Base-by-base conservation (phyloP, 2,329 filamentous ascomycete species). In the Trichoderma sp. region DNA sequence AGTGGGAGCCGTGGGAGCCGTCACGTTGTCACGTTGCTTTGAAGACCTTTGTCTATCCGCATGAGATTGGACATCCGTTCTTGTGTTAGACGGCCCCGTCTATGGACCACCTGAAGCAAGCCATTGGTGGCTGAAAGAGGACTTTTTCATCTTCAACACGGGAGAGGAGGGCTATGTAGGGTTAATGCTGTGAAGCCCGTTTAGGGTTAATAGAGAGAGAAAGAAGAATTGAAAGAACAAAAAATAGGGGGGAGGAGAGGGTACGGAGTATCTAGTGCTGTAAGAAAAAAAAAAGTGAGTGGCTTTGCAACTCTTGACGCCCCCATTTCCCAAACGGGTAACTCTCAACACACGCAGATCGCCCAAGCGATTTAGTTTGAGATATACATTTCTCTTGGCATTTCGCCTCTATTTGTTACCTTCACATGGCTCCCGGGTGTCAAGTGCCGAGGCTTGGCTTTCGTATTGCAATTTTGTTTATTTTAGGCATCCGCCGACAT, bases 301-400 rank as follows among this genome's bases (percentile, higher is more conserved):
- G 34, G 34, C 34, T 36, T 36, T 36, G 34, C 36, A 39, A 21
- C 34, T 11, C 26, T 53, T 11, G 12, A 21, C 30, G 21, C 64
- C 26, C 53, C 66, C 26, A 69, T 61, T 69, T 26, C 66, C 66
- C 26, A 30, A 69, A 69, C 26, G 14, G 56, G 66, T 3, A 66
- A 56, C 26, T 5, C 47, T 51, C 9, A 24, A 21, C 18, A 15
- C 5, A 7, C 28, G 32, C 26, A 12, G 56, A 69, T 69, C 66
- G 66, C 36, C 26, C 12, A 34, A 34, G 6, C 66, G 66, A 69
- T 69, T 61, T 69, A 61, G 36, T 61, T 61, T 61, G 28, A 69
- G 56, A 61, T 69, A 34, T 47, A 15, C 66, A 24, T 51, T 51
- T 68, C 12, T 36, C 56, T 69, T 69, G 66, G 66, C 66, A 69